Evolutionary conservation across 129 eudicot species (phyloP), one percentile per base, ranked within the genome.

Genomic region (Calendula officinalis): DNA sequence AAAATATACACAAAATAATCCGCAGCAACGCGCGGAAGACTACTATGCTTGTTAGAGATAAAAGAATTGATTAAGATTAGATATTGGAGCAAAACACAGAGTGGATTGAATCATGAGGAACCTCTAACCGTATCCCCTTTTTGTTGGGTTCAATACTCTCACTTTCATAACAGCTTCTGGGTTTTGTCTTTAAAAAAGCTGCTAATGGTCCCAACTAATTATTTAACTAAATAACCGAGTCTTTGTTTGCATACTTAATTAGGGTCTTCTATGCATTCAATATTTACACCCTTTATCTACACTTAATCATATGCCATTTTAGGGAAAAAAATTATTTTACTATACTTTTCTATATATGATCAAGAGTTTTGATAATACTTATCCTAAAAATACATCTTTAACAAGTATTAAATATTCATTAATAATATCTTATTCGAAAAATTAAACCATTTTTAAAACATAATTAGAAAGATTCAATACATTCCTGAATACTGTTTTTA

Each of bases 81-180:
- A 22, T 41, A 22, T 47, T 38, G 36, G 12, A 37, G 8, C 32
- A 17, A 65, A 6, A 50, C 39, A 17, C 13, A 67, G 13, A 38
- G 62, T 53, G 43, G 62, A 53, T 53, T 50, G 53, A 53, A 67
- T 22, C 30, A 22, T 22, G 30, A 22, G 30, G 30, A 57, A 56
- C 30, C 55, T 38, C 36, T 53, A 43, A 45, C 22, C 56, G 48
- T 32, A 8, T 34, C 1, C n/a, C 37, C 67, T 70, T 70, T 60
- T 70, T 49, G 75, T 70, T 70, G 68, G 60, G 60, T 59, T 70
- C 67, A 60, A 70, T 41, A 52, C 32, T 41, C 76, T 71, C 63
- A 16, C 56, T 71, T 71, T 62, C 76, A 61, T 32, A 62, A 62
- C 62, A 37, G 30, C 44, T 62, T 33, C 30, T 27, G 60, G 60